Base-by-base conservation (phyloP, 2,329 filamentous ascomycete species). In the Fusarium camptoceras region DNA sequence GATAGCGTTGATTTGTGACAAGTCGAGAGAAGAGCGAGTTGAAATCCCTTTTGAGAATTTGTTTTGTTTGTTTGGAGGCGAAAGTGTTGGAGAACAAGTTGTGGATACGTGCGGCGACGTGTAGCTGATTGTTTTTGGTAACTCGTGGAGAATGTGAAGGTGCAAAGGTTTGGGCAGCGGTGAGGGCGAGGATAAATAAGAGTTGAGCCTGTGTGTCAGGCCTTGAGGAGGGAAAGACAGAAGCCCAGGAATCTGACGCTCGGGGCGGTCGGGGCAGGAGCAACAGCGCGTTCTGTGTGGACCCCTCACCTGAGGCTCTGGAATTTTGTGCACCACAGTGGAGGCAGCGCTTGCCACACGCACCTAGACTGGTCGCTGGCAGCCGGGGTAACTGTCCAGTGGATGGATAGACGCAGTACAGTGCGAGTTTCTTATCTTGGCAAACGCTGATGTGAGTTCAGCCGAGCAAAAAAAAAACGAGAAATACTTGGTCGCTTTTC, bases 241-340 rank as follows among this genome's bases (percentile, higher is more conserved):
- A 41, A 64, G 46, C 55, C 54, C 61, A 66, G 59, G 51, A 71
- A 70, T 71, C 67, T 71, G 59, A 49, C 44, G 53, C 51, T 64
- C 54, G 64, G 68, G 68, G 66, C 39, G 37, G 48, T 70, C 67
- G 66, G 67, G 66, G 68, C 55, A 41, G 63, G 65, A 64, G 43
- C 53, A 34, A 68, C 55, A 53, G 63, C 39, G 51, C 49, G 34
- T 41, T 60, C 48, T 48, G 34, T 54, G 68, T 71, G 68, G 68
- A 60, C 61, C 68, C 65, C 68, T 70, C 68, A 71, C 68, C 68
- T 68, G 68, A 71, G 68, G 68, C 68, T 71, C 68, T 68, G 55
- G 64, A 64, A 65, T 58, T 60, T 71, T 55, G 64, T 57, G 51
- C 67, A 71, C 61, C 53, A 68, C 66, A 57, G 59, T 50, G 50